A percentile compares a stretch with the other conserved stretches of the same genome.
These are phyloP conservation scores for Termitomyces heimii DNA, from an alignment of 768 basidiomycete species.

Conservation along the genomic window DNA sequence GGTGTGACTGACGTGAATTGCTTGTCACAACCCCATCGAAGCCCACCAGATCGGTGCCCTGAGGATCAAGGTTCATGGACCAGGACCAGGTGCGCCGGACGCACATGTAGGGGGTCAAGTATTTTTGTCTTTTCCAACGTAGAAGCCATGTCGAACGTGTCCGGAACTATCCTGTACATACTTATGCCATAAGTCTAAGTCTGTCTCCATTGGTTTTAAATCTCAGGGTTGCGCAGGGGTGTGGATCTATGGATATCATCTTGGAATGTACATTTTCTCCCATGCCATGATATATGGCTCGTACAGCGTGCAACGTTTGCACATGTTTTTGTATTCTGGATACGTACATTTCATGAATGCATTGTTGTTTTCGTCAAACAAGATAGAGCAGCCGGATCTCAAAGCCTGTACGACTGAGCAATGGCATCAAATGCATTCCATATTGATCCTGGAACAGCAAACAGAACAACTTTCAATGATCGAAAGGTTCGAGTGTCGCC, in stretches of 20 bases:
- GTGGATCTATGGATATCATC: conserved; percentile 10
- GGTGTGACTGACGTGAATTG: conserved; percentile 23
- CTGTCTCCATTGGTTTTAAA: conserved; percentile 15
- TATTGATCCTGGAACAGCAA: not conserved
- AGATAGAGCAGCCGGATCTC: conserved; percentile 7
- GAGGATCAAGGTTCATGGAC: conserved; percentile 31
- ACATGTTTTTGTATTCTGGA: conserved; percentile 3
- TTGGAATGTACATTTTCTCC: conserved; percentile 1
- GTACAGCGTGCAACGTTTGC: conserved; percentile 1
- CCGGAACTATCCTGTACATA: conserved; percentile 26
- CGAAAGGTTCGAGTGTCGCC: not conserved
- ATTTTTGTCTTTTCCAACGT: conserved; percentile 26
- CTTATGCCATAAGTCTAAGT: conserved; percentile 16
- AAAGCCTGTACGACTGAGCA: conserved; percentile 1
- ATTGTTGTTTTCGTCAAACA: conserved; percentile 9
- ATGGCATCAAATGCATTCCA: not conserved
- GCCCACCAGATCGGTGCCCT: conserved; percentile 27
- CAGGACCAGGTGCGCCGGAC: conserved; percentile 15
- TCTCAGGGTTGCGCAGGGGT: conserved; percentile 25
- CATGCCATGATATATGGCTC: not conserved
- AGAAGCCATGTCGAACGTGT: conserved; percentile 24
- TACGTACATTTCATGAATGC: conserved; percentile 8
- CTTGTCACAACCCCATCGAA: conserved; percentile 23
- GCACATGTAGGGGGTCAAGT: conserved; percentile 28
- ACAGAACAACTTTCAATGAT: conserved; percentile 2